Conservation (phyloP, 1,284 basidiomycete species). For the Inonotus obliquus region DNA sequence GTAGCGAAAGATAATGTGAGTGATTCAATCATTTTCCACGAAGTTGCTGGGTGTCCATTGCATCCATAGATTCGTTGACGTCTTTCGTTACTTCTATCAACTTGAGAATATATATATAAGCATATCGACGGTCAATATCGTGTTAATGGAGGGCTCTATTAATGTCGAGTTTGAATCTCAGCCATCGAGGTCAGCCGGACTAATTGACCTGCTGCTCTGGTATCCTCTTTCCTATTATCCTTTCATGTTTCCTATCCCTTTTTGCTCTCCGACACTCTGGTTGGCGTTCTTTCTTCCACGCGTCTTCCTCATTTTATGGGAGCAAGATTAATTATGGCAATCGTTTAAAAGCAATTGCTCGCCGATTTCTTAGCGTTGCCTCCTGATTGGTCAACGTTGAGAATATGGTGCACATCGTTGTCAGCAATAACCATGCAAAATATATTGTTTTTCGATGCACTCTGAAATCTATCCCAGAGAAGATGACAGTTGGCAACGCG, state of each 20-base stretch:
- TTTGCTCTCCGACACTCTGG: slow-evolving; percentile 85
- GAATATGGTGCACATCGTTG: slow-evolving; percentile 8
- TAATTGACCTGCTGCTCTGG: no score
- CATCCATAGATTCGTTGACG: no score
- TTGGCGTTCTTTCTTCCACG: slow-evolving; percentile 59
- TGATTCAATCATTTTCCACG: not conserved
- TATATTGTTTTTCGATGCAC: not conserved
- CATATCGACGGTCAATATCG: no score
- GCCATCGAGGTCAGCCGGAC: no score
- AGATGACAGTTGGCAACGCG: not conserved
- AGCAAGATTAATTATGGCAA: slow-evolving; percentile 49
- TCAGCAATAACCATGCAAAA: not conserved
- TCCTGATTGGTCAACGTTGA: slow-evolving; percentile 3
- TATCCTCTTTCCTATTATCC: not conserved
- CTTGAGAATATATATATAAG: no score
- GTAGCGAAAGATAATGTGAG: not conserved
- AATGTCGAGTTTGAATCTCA: no score
- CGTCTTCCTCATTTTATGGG: slow-evolving; percentile 86
- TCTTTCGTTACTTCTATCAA: no score
- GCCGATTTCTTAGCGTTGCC: slow-evolving; percentile 24
- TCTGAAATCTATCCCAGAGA: not conserved
- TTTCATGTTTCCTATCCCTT: not conserved
- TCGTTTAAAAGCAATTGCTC: slow-evolving; percentile 14
- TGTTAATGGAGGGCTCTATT: no score
- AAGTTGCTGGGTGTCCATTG: not conserved